phyloP scores from a whole-genome alignment of 441 rosid species.

The Mallotus japonicus region DNA sequence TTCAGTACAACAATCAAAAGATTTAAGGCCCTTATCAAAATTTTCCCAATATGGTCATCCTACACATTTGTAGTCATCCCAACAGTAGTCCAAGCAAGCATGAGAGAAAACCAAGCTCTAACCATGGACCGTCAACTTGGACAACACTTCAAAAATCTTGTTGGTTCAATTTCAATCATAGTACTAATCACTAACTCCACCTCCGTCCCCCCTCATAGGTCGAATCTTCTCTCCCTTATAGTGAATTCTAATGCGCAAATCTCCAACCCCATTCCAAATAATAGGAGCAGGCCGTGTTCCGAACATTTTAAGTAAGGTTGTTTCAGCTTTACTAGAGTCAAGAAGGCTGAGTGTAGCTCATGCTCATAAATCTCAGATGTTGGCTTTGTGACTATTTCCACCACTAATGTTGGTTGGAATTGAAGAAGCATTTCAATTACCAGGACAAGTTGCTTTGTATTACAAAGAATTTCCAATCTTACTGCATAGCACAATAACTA shows the following conservation, averaged over 20 bases:
- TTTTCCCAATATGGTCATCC: slow-evolving; percentile 25
- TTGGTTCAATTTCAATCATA: slow-evolving; percentile 24
- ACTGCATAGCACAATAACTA: slow-evolving; percentile 38
- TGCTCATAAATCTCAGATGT: no score
- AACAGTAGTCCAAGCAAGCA: slow-evolving; percentile 22
- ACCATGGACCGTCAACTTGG: slow-evolving; percentile 31
- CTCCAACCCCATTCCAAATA: slow-evolving; percentile 43
- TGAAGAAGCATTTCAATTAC: no score
- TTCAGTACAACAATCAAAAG: slow-evolving; percentile 34
- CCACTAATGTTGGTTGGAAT: no score
- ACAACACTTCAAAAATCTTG: slow-evolving; percentile 27
- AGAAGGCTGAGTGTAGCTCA: slow-evolving; percentile 26
- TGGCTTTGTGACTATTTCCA: no score
- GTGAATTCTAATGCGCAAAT: slow-evolving; percentile 18
- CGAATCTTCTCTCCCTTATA: slow-evolving; percentile 18
- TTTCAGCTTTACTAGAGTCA: slow-evolving; percentile 53
- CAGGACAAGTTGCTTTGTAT: no score
- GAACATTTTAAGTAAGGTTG: slow-evolving; percentile 38
- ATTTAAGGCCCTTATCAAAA: slow-evolving; percentile 29
- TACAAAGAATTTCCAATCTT: no score
- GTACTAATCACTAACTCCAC: slow-evolving; percentile 18
- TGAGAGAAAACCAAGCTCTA: slow-evolving; percentile 34
- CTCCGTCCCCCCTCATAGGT: slow-evolving; percentile 23
- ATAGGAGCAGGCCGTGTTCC: slow-evolving; percentile 57
- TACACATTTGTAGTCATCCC: slow-evolving; percentile 6